Evolutionary conservation across 306 rosid species (phyloP).

Genomic region (Hylodesmum podocarpum): DNA sequence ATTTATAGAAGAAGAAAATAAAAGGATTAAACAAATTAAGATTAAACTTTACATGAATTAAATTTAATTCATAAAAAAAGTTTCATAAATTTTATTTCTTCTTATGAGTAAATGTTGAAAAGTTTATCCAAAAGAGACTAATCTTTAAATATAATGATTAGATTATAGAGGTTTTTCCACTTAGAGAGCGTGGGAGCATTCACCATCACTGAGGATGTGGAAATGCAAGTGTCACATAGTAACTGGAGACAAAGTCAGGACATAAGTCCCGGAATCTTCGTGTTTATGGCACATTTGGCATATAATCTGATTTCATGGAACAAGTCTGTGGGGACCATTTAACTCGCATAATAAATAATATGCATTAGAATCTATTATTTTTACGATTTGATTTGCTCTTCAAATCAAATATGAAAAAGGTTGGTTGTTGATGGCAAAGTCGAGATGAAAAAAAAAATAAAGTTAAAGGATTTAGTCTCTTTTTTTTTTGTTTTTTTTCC

Average conservation of each 20-base stretch:
- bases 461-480: not conserved
- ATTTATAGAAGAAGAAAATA: no score
- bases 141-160: not conserved
- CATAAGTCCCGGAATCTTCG: conserved; percentile 47
- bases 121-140: no score
- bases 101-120: no score
- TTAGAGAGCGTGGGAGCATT: conserved; percentile 26
- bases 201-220: conserved; percentile 22
- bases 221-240: conserved; percentile 29
- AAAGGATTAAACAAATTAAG: no score
- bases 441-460: conserved; percentile 15
- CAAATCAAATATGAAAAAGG: not conserved
- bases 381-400: not conserved
- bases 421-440: not conserved
- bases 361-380: conserved; percentile 30
- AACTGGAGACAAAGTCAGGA: conserved; percentile 62
- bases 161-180: not conserved
- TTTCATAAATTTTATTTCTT: no score
- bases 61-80: no score
- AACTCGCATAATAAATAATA: conserved; percentile 19
- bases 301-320: conserved; percentile 60
- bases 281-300: conserved; percentile 61
- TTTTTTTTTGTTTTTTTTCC: not conserved
- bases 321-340: conserved; percentile 45
- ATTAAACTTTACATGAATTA: no score